Evolutionary conservation across 2,329 filamentous ascomycete species (phyloP), one percentile per base, ranked within the genome.

Genomic region (Epichloe bromicola): DNA sequence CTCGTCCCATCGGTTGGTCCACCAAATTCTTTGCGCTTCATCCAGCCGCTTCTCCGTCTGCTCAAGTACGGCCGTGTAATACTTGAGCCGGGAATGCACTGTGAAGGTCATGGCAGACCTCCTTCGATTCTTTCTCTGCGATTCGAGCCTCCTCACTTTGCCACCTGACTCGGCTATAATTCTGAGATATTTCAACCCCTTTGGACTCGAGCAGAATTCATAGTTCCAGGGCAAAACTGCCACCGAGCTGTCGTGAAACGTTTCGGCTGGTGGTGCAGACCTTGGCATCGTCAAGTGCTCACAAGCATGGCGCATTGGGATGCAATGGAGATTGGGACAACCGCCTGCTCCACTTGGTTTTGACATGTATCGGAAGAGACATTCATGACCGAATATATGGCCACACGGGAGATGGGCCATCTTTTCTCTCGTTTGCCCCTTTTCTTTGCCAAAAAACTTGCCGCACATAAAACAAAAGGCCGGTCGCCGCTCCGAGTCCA

Each of bases 391-490:
- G 46, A 61, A 61, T 14, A 15, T 17, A 46, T 64, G 61, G 12
- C 62, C 60, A 42, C 61, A 64, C 5, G 58, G 58, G 15, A 64
- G 56, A 43, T 56, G 61, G 2, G 50, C 52, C 19, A 46, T 49
- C 10, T 15, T 23, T 41, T 64, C 61, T 10, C 34, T 39, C 17
- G 5, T 33, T 12, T 44, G 39, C 10, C 3, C 8, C 23, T 20
- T 14, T 14, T 47, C 49, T 4, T 14, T 20, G 1, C 50, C 53
- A 37, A 55, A 33, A 33, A 33, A n/a, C 15, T 43, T 33, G 42
- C 50, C 53, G 37, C 55, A 56, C 6, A 56, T 42, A 26, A 36
- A 51, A 33, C 55, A 56, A 14, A 6, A 1, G 2, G 14, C 7
- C 15, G 30, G 44, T 19, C 46, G 34, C 17, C 6, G 8, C 6